Evolutionary conservation across 768 basidiomycete species (phyloP), one percentile per base, ranked within the genome.

Genomic region (Amanita inopinata): DNA sequence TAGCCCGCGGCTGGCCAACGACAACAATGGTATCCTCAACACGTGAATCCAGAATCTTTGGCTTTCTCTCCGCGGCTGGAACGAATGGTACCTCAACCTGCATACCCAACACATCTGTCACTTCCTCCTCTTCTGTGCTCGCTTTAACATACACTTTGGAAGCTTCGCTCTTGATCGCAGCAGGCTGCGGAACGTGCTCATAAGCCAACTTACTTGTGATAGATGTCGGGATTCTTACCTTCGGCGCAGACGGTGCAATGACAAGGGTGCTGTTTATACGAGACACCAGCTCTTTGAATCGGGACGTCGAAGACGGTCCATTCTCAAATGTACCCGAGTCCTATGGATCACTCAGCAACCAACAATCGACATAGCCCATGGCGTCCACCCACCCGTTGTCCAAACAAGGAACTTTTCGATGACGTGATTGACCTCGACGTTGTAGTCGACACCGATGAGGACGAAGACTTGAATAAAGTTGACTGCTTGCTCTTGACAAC

Each of bases 81-180:
- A 93, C 69, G 49, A 80, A 93, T 1, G 89, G 78, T 5, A 91
- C 74, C 59, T 89, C 87, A 25, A 76, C 70, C 40, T 78, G 71
- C 59, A 68, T 71, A 17, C 63, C 65, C 8, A 60, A 56, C 4
- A 56, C 44, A 30, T 51, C 57, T 38, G 54, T 53, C 42, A 48
- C 33, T 38, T 53, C 33, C 4, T 46, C 32, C 22, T 39, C 45
- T 14, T 40, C 40, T 20, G 43, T 38, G 2, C 40, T 38, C 14
- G 38, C 50, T 23, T 41, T 49, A n/a, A 46, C 46, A 9, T 46
- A 46, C 7, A 43, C 46, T 39, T 36, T 45, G 5, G 49, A 41
- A 37, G 27, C 33, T 24, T 49, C 50, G 20, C 35, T 39, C 31
- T 49, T 23, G 41, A 45, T 15, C 10, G 39, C 20, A 27, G 23